Evolutionary conservation across 805 yeast species (phyloP).

Genomic region (Pichia ethanolica): DNA sequence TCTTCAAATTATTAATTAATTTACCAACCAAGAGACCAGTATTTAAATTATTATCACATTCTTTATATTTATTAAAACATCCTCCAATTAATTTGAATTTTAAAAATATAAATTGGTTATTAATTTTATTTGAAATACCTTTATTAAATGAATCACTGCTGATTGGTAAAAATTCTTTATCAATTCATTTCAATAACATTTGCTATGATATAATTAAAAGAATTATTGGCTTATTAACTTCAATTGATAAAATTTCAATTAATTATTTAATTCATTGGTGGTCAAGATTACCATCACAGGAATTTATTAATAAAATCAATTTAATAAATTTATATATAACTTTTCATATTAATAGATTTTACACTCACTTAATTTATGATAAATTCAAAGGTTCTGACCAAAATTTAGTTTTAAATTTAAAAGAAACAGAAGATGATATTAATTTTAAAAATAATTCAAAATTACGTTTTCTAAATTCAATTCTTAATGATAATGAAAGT

Average conservation of each 20-base stretch:
- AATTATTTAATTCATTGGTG: constrained; percentile 49
- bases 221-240: constrained; percentile 59
- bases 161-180: constrained; percentile 14
- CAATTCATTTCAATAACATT: constrained; percentile 45
- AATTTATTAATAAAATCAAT: constrained; percentile 51
- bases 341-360: constrained; percentile 57
- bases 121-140: constrained; percentile 67
- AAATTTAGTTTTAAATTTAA: constrained; percentile 12
- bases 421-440: constrained; percentile 21
- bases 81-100: constrained; percentile 38
- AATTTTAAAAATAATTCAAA: constrained; percentile 21
- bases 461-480: not conserved
- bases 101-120: constrained; percentile 45
- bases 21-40: constrained; percentile 60
- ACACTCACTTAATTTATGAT: constrained; percentile 27
- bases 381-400: constrained; percentile 4
- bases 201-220: constrained; percentile 68
- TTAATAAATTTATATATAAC: constrained; percentile 70
- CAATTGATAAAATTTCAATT: constrained; percentile 32
- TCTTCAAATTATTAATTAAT: constrained; percentile 38
- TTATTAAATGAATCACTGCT: constrained; percentile 40
- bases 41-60: constrained; percentile 44
- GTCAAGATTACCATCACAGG: constrained; percentile 34
- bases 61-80: constrained; percentile 44
- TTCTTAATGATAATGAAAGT: not conserved